Evolutionary conservation across 192 early-diverging fungal species (phyloP), one percentile per base, ranked within the genome.

Genomic region (Podila epigama): DNA sequence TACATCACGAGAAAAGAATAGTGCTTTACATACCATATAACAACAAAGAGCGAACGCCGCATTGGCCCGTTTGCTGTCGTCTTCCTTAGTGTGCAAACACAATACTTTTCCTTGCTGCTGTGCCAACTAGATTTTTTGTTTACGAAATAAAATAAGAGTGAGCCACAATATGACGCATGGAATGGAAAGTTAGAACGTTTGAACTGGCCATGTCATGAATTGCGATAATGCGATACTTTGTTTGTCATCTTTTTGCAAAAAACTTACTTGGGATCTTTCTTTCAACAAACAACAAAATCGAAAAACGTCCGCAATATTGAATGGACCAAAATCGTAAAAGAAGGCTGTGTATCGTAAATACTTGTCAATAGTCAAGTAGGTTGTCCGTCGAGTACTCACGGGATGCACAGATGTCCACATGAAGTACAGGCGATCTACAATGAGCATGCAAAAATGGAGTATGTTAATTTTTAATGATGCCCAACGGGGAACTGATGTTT

Each of bases 301-400:
- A 57, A 88, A 75, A 22, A 91, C 78, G 61, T 91, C 88, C 6
- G 84, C 81, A 60, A 92, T 60, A 78, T 90, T 85, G 16, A 81
- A 81, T 11, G 91, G 91, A 1, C 91, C 91, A 69, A 92, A 92
- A 55, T 92, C 91, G 2, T 82, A 77, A 52, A 82, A 90, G 66
- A 92, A 92, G 54, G 81, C 75, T 40, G 82, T 73, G 72, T 92
- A 92, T 8, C 83, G 78, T 16, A 92, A 75, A 10, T 75, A 70
- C 27, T 75, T 52, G 66, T 92, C 90, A 60, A 92, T 81, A 20
- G 82, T 83, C 66, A 92, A 83, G 61, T 87, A 90, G 52, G 71
- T 81, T 37, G 59, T 68, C 11, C 53, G 51, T 5, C 51, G 34
- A 2, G 63, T 68, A 32, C 75, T 79, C 16, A 65, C 55, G 10